Evolutionary conservation across 2,329 filamentous ascomycete species (phyloP).

Genomic region (Colletotrichum karsti): DNA sequence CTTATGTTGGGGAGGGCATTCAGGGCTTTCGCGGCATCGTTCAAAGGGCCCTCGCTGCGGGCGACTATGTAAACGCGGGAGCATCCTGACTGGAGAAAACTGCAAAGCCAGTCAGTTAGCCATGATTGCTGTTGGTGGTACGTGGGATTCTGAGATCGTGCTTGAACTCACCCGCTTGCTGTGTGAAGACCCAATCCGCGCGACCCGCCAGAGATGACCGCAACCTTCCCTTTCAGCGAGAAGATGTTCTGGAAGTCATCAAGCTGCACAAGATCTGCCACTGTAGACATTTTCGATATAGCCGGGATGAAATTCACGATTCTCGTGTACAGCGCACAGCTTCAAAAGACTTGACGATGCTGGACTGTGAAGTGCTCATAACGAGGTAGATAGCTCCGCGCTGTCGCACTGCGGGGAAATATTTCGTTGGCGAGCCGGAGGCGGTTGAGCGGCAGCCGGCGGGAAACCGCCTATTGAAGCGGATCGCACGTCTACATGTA

Average conservation of each 20-base stretch:
- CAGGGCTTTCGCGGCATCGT: not conserved
- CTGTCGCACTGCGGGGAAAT: not conserved
- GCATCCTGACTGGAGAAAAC: not conserved
- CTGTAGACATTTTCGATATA: not conserved
- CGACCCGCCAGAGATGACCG: not conserved
- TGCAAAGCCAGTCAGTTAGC: not conserved
- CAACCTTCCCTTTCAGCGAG: not conserved
- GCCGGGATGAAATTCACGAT: not conserved
- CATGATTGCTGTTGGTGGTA: not conserved
- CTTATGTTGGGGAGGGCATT: not conserved
- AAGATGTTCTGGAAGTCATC: not conserved
- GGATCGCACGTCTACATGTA: not conserved
- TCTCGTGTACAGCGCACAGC: not conserved
- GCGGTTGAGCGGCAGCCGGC: not conserved
- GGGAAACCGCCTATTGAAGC: not conserved
- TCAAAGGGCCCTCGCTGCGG: not conserved
- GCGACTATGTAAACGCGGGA: not conserved
- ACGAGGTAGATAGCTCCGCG: not conserved
- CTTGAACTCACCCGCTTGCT: not conserved
- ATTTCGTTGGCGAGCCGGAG: not conserved
- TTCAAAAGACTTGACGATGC: not conserved
- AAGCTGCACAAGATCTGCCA: not conserved
- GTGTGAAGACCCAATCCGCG: not conserved
- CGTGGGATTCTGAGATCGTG: not conserved
- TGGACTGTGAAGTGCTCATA: not conserved